phyloP scores from a whole-genome alignment of 345 rosid species.

The Linum lewisii region DNA sequence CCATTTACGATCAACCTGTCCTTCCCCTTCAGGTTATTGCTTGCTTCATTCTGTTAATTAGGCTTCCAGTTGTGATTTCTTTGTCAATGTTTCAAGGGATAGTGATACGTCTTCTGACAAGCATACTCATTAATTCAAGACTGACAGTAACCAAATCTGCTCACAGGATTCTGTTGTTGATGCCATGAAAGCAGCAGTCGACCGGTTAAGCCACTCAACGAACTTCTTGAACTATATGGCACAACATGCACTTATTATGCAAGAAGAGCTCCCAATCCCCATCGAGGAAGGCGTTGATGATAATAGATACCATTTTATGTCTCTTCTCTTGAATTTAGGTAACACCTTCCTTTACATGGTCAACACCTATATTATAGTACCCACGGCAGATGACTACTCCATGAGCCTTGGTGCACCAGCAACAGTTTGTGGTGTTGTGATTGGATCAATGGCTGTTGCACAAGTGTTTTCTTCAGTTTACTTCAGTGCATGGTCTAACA shows the following conservation, averaged over 20 bases:
- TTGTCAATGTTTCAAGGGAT: neutral
- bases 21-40: constrained; percentile 68
- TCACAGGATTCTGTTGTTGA: constrained; percentile 83
- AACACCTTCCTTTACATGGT: constrained; percentile 92
- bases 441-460: constrained; percentile 99
- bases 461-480: constrained; percentile 95
- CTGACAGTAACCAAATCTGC: constrained; percentile 10
- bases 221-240: constrained; percentile 84
- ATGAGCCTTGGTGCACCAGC: constrained; percentile 95
- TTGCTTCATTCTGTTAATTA: constrained; percentile 6
- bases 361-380: constrained; percentile 89
- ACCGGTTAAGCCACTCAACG: constrained; percentile 73
- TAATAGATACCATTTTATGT: constrained; percentile 69
- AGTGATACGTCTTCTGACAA: constrained; percentile 1
- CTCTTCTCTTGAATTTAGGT: constrained; percentile 73
- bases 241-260: constrained; percentile 94
- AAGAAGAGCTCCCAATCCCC: constrained; percentile 81
- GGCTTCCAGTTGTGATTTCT: constrained; percentile 1
- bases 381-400: constrained; percentile 93
- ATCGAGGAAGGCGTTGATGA: constrained; percentile 62
- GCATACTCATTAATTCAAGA: neutral
- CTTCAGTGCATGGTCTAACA: constrained; percentile 98
- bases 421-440: constrained; percentile 94
- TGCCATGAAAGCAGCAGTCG: constrained; percentile 72
- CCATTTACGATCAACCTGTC: constrained; percentile 86